Evolutionary conservation across 1,139 yeast species (phyloP), one percentile per base, ranked within the genome.

Genomic region (Taiozyma sp.): DNA sequence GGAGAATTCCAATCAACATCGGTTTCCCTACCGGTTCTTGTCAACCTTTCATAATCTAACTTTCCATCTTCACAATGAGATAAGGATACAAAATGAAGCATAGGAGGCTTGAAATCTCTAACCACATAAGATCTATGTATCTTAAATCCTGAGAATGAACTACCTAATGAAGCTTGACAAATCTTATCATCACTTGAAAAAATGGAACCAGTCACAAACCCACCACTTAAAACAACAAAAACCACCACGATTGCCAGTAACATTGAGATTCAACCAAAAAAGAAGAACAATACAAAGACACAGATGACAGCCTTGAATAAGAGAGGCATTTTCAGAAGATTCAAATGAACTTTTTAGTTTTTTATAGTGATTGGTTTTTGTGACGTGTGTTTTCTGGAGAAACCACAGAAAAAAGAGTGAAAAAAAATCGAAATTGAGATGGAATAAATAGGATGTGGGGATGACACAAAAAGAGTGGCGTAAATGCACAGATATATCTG

Each of bases 21-120:
- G 1, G 70, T 67, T 52, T 71, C 67, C 16, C 74, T 62, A 29
- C 63, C 61, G 2, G 74, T 66, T 48, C 70, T 59, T 5, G 72
- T 49, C 2, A 68, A 70, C 46, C 78, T 71, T 46, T 74, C 79
- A 63, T 74, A 77, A 48, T 76, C 78, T 4, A 75, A 70, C n/a
- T 65, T 65, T 0, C 92, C 92, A 16, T 70, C 68, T 30, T 73
- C 66, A 63, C 92, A 86, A 57, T 79, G 84, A 0, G 79, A 71
- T 16, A 85, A 60, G 1, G 78, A 67, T 10, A 84, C 64, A 55
- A 74, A 76, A 54, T 76, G 83, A 51, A 74, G 68, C 32, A 78
- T 65, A 1, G 74, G 73, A 0, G 76, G 75, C 8, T 67, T 63
- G 6, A 70, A 56, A 4, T 75, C 70, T 43, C 72, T 68, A 34